These are phyloP conservation scores for Royoungia palumana DNA, from an alignment of 768 basidiomycete species.

Conservation along the genomic window DNA sequence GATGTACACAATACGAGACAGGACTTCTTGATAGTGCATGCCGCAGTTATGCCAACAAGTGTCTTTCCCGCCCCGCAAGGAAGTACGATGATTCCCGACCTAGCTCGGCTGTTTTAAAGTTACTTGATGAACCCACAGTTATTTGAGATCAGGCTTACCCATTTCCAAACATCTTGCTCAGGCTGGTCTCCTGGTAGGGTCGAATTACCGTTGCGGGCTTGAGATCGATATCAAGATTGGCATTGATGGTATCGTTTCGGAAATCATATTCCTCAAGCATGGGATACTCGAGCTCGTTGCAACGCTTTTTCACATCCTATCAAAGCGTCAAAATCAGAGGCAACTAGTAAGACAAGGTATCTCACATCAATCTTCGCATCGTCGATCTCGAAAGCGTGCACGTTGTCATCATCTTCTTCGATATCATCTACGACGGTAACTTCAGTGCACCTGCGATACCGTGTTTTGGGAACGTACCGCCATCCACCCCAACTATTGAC, in stretches of 20 bases:
- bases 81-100: slow-evolving; percentile 96
- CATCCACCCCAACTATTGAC: slow-evolving; percentile 93
- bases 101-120: slow-evolving; percentile 67
- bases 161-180: slow-evolving; percentile 99
- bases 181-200: slow-evolving; percentile 96
- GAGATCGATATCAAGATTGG: slow-evolving; percentile 96
- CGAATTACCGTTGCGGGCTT: slow-evolving; percentile 97
- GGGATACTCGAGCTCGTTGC: slow-evolving; percentile 95
- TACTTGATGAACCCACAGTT: not conserved
- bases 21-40: slow-evolving; percentile 99
- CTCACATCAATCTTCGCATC: slow-evolving; percentile 90
- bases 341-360: slow-evolving; percentile 1
- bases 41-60: slow-evolving; percentile 98
- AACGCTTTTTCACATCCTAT: slow-evolving; percentile 93
- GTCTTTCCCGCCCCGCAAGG: slow-evolving; percentile 99
- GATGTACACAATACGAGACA: slow-evolving; percentile 97
- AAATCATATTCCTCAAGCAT: slow-evolving; percentile 99
- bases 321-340: slow-evolving; percentile 6
- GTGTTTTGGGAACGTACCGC: slow-evolving; percentile 47
- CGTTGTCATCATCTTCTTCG: slow-evolving; percentile 96
- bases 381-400: slow-evolving; percentile 95
- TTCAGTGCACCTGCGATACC: not conserved
- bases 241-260: slow-evolving; percentile 92
- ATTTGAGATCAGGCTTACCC: slow-evolving; percentile 51
- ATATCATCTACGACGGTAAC: slow-evolving; percentile 67